Base-by-base conservation (phyloP, 306 rosid genomes). In the Cyamopsis tetragonoloba region DNA sequence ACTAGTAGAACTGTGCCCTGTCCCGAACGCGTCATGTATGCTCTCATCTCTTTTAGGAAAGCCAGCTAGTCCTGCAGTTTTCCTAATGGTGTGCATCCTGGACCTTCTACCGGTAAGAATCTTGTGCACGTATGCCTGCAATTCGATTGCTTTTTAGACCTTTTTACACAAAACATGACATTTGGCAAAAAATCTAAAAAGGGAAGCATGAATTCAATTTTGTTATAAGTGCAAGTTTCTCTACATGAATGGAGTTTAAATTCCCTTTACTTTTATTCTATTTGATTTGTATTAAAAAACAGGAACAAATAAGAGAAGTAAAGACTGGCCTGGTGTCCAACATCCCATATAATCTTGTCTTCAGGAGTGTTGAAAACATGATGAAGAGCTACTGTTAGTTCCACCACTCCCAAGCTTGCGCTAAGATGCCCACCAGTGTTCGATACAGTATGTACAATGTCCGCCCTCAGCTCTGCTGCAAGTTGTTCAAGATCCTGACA, bases 31-130 rank as follows among this genome's bases (percentile, higher is more conserved):
- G 44, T 89, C 96, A 46, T 86, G 57, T 62, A 32, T 14, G 18
- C 91, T 89, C 62, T 89, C 96, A 2, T 89, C 96, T 73, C 93
- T 79, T 59, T 86, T 89, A 7, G 96, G 90, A 68, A 89, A 89
- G 17, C 88, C 91, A 17, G 91, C 87, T 43, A 89, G 87, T 35
- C 96, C 96, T 18, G 86, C 82, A 46, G 96, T 86, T 80, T 86
- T 84, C 73, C 90, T 80, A 8, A 84, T 70, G 50, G 87, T 76
- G 60, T 79, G 86, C 91, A 89, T 89, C 75, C 46, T 79, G 7
- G 88, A 75, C 66, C 92, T 84, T 77, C 92, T 71, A 43, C 92
- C 92, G 0, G 96, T 89, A 44, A 89, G 90, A 57, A 86, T 89
- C 78, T 89, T 89, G 77, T 89, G 92, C n/a, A 86, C 73, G 42